phyloP scores from a whole-genome alignment of 306 rosid species.

The Myrica gale region DNA sequence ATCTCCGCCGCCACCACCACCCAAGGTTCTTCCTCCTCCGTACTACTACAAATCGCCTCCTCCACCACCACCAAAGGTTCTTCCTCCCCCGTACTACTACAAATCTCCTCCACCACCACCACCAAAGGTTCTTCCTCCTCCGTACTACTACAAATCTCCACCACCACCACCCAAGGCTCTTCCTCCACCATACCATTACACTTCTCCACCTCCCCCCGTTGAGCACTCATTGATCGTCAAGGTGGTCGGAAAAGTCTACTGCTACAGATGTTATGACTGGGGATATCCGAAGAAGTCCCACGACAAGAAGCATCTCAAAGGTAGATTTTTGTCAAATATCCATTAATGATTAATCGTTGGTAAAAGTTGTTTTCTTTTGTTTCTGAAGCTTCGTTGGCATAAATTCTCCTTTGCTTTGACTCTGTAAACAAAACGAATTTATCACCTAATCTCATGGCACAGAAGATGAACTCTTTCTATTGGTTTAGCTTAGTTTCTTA shows the following conservation, averaged over 20 bases:
- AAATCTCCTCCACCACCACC: conserved; percentile 13
- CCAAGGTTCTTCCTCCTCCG: background rate
- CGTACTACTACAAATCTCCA: too few species aligned
- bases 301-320: conserved; percentile 80
- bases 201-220: conserved; percentile 41
- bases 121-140: conserved; percentile 24
- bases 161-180: conserved; percentile 23
- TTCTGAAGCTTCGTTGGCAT: background rate
- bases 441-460: too few species aligned
- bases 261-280: conserved; percentile 79
- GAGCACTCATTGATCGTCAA: conserved; percentile 59
- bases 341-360: background rate
- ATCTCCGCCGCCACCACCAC: conserved; percentile 20
- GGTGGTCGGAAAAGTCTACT: conserved; percentile 91
- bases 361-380: background rate
- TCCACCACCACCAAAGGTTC: too few species aligned
- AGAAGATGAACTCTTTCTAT: background rate
- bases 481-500: background rate
- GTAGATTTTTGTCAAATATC: conserved; percentile 30
- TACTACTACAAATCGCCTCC: conserved; percentile 34
- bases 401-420: background rate
- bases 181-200: conserved; percentile 40
- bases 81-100: too few species aligned
- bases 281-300: conserved; percentile 73
- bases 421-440: too few species aligned